Evolutionary conservation across 768 basidiomycete species (phyloP), one percentile per base, ranked within the genome.

Genomic region (Suillus alpinus): DNA sequence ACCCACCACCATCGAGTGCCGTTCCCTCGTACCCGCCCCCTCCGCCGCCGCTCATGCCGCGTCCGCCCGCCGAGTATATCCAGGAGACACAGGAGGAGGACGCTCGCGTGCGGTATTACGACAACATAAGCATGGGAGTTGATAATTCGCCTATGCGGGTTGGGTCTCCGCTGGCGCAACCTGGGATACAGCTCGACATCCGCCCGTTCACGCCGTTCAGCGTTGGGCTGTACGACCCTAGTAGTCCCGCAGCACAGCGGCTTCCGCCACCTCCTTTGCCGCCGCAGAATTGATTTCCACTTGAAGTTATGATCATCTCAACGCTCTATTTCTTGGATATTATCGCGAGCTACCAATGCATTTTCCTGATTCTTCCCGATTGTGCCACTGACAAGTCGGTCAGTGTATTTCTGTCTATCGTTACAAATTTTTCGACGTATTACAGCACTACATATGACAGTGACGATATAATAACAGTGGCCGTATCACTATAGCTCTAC

Each of bases 71-170:
- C 6, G 87, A 89, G 58, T 93, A 93, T 69, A 91, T 94, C 62
- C 84, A 88, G 63, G 88, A 93, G 75, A 93, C 91, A 18, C 86
- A 83, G 62, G 87, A 87, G 65, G 90, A 87, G 65, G 89, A 93
- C 65, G 76, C 81, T 16, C 81, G 88, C 16, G 78, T 85, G 12
- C 81, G 81, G 10, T 66, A 62, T 47, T 73, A 63, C n/a, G 73
- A 73, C 39, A 60, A 43, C 39, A 61, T 69, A 2, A 65, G 64
- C 20, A 57, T 63, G 23, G 63, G 61, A 47, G 77, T 76, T 72
- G 57, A 76, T 69, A 41, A 71, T 63, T 23, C 66, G 64, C 34
- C 73, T 69, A 16, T 40, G 20, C 53, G 55, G 2, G 4, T 57
- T 50, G 62, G 67, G 57, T 65, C 70, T 13, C 56, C 63, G 31